Evolutionary conservation across 2,329 filamentous ascomycete genomes (phyloP), one percentile per base, ranked within the genome.

Genomic region (Beauveria asiatica): DNA sequence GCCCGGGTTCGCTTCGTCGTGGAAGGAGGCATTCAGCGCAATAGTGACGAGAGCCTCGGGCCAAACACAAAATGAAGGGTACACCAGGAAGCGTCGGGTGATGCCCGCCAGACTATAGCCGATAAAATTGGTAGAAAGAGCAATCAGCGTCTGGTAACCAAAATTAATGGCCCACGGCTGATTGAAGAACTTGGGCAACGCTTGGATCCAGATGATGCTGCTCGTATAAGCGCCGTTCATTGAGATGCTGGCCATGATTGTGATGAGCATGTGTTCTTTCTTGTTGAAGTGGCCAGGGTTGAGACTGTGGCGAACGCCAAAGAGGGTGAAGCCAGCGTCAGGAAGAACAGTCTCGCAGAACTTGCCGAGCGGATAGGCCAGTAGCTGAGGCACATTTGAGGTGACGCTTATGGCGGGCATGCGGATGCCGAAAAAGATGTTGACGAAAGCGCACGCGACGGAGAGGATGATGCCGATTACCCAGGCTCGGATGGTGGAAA

Each of bases 181-280:
- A 50, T 61, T 50, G 23, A 61, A 61, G 37, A 57, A 61, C 21
- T 69, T 65, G 1, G 68, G 63, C 1, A 71, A 62, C 0, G 65
- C 58, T 1, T 68, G 74, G 3, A 75, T 73, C 72, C 76, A 78
- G 48, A 79, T 73, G 46, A 80, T 77, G 56, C 74, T 72, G 62
- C 67, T 74, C 2, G 78, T 75, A 64, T 79, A 80, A 0, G 77
- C 75, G 3, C 72, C 69, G 25, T 72, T 71, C 46, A 72, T 76
- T 0, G 75, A 73, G 0, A 79, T 78, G 66, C 84, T 84, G 37
- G 83, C 79, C 78, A 81, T 81, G 62, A 81, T 78, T n/a, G 76
- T 76, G 51, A 83, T 77, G 5, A 83, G 67, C 65, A 80, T 75
- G 64, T 83, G 80, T 64, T 83, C 80, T 64, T 83, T 83, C 60